phyloP scores from a whole-genome alignment of 768 basidiomycete genomes.

The Obba rivulosa region DNA sequence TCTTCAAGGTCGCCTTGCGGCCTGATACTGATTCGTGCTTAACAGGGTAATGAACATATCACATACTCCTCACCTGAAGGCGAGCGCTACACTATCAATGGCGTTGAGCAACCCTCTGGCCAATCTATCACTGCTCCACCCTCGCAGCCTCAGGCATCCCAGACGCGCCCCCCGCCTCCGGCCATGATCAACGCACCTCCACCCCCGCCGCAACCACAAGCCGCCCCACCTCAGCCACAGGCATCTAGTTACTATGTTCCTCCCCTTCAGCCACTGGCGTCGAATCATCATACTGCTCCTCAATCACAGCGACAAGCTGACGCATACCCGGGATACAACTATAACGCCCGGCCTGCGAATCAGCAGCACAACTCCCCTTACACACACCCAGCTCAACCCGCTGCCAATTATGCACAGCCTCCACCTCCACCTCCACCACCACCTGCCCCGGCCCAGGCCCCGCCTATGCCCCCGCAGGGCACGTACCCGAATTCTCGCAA shows the following conservation, averaged over 20 bases:
- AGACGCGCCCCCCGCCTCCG: background rate
- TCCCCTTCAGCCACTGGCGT: too few species aligned
- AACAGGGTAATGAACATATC: constrained; percentile 74
- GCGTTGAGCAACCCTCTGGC: constrained; percentile 38
- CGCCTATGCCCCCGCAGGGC: background rate
- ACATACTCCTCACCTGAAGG: constrained; percentile 64
- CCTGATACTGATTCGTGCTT: constrained; percentile 9
- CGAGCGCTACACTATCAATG: constrained; percentile 63
- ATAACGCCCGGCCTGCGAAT: too few species aligned
- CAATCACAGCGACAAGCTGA: too few species aligned
- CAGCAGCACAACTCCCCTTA: too few species aligned
- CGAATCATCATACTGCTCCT: too few species aligned
- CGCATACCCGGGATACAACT: too few species aligned
- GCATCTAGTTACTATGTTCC: too few species aligned
- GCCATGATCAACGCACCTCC: background rate
- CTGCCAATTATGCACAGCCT: too few species aligned
- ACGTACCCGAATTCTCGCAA: background rate
- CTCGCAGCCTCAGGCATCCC: background rate
- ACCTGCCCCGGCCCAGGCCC: background rate
- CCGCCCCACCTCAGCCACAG: background rate
- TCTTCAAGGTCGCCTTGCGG: background rate
- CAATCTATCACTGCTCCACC: background rate
- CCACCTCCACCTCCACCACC: too few species aligned
- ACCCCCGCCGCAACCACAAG: background rate
- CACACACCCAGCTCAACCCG: too few species aligned